phyloP scores from a whole-genome alignment of 768 basidiomycete genomes.

The Phallus indusiatus region DNA sequence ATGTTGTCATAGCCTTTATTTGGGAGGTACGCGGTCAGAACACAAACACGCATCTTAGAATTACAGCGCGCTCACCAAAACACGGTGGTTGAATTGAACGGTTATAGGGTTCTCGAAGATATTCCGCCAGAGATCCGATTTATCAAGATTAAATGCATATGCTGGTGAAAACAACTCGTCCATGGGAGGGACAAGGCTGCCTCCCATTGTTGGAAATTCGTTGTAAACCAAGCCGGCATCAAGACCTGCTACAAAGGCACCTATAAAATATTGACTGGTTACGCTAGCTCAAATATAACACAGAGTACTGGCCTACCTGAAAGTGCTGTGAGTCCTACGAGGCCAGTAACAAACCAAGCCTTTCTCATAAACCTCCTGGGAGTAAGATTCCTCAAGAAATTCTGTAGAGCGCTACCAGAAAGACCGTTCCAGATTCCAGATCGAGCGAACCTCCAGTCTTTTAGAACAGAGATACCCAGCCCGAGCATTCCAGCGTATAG shows the following conservation, averaged over 20 bases:
- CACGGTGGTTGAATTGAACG: conserved; percentile 93
- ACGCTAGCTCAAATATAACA: neutral
- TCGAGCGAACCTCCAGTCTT: conserved; percentile 68
- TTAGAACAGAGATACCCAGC: conserved; percentile 61
- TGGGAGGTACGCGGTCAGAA: neutral
- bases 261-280: conserved; percentile 29
- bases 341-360: conserved; percentile 53
- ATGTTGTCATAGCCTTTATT: conserved; percentile 75
- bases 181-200: conserved; percentile 66
- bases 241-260: conserved; percentile 95
- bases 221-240: conserved; percentile 98
- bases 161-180: conserved; percentile 71
- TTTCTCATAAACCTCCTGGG: conserved; percentile 50
- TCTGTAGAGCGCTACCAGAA: conserved; percentile 29
- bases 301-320: conserved; percentile 47
- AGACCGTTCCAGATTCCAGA: conserved; percentile 52
- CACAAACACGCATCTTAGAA: neutral
- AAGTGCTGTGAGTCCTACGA: conserved; percentile 86
- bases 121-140: conserved; percentile 83
- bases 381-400: conserved; percentile 43
- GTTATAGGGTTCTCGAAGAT: conserved; percentile 96
- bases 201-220: conserved; percentile 96
- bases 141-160: conserved; percentile 63
- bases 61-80: conserved; percentile 53
- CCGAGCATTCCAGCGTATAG: conserved; percentile 93